Conservation (phyloP, 345 rosid genomes). For the Eucalyptus victrix region DNA sequence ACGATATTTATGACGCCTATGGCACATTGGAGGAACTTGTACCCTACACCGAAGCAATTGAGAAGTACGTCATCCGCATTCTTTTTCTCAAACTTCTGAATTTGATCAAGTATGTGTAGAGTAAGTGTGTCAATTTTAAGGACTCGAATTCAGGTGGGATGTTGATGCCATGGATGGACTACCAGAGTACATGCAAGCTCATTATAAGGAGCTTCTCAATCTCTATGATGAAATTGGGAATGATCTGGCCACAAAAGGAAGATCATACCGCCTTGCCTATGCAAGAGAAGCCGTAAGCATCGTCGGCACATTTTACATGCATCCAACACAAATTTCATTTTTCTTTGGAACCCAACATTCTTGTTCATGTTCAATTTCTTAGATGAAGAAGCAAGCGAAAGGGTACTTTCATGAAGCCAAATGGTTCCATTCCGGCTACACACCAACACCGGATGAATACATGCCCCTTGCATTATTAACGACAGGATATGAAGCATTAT, state of each 20-base stretch:
- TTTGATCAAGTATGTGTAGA: not conserved
- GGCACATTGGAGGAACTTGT: constrained; percentile 1
- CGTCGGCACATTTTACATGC: not conserved
- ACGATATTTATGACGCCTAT: constrained; percentile 5
- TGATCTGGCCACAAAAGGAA: not conserved
- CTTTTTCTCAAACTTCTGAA: not conserved
- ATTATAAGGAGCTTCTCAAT: not conserved
- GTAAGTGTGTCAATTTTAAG: not conserved
- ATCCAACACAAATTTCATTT: not conserved
- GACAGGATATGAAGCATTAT: not conserved
- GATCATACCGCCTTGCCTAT: not conserved
- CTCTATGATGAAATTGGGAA: not conserved
- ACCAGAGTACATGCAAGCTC: not conserved
- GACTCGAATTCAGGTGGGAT: not conserved
- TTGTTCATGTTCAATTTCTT: not conserved
- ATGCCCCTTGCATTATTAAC: not conserved
- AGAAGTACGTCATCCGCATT: not conserved
- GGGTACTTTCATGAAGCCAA: not conserved
- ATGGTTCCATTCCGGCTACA: not conserved
- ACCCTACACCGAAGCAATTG: not conserved
- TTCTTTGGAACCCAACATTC: not conserved
- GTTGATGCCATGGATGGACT: not conserved
- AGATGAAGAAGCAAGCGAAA: not conserved
- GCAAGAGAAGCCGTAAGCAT: not conserved
- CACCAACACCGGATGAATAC: not conserved